Conservation (phyloP, 441 rosid genomes). For the Arabidopsis hybrid region DNA sequence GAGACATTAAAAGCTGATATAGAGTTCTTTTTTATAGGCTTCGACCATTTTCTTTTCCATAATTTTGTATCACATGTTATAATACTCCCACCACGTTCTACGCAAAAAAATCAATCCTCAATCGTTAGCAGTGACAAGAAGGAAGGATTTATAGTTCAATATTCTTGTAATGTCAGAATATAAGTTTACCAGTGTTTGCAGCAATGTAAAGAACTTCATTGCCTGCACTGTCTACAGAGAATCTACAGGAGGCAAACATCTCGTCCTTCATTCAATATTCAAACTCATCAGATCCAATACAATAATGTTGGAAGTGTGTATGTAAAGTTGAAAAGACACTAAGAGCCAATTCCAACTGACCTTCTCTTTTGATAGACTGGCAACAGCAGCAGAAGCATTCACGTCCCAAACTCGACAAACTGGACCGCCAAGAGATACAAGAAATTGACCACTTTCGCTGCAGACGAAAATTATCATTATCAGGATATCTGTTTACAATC, state of each 20-base stretch:
- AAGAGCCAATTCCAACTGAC: conserved; percentile 46
- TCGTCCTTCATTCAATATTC: conserved; percentile 68
- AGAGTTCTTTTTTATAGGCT: conserved; percentile 61
- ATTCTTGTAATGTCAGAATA: conserved; percentile 10
- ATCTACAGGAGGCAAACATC: conserved; percentile 81
- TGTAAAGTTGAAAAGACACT: not conserved
- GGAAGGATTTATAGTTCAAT: not conserved
- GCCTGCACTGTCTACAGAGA: conserved; percentile 58
- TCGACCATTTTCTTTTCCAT: conserved; percentile 69
- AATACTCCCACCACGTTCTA: conserved; percentile 78
- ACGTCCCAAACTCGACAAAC: conserved; percentile 95
- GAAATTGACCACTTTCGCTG: conserved; percentile 89
- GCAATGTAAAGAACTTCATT: conserved; percentile 66
- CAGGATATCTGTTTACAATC: conserved; percentile 15
- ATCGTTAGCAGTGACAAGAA: conserved; percentile 16
- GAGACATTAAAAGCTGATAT: conserved; percentile 83
- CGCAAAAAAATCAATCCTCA: conserved; percentile 17
- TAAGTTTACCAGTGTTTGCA: conserved; percentile 75
- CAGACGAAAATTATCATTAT: conserved; percentile 41
- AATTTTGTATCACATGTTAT: conserved; percentile 73
- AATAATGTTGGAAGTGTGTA: not conserved
- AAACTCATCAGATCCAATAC: conserved; percentile 37
- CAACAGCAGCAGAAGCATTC: conserved; percentile 57
- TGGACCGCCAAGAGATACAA: conserved; percentile 80
- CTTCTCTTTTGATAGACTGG: conserved; percentile 73